phyloP scores from a whole-genome alignment of 169 alveolate genomes.

The Cryptosporidium sp. region DNA sequence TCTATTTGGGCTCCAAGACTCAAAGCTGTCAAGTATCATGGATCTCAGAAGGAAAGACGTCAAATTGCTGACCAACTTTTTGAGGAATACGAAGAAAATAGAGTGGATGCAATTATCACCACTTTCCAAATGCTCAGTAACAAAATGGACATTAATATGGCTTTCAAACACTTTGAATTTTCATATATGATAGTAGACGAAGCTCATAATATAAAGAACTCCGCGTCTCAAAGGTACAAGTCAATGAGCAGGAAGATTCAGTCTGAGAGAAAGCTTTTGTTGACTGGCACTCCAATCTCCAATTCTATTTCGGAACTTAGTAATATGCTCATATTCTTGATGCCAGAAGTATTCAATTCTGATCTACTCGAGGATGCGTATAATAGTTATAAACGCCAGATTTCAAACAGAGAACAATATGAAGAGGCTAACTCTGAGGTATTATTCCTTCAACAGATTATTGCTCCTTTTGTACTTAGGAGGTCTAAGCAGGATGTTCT shows the following conservation, averaged over 20 bases:
- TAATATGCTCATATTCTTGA: conserved; percentile 87
- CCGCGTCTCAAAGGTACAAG: conserved; percentile 88
- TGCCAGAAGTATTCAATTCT: conserved; percentile 89
- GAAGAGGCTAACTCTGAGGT: conserved; percentile 76
- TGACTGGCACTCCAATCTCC: conserved; percentile 88
- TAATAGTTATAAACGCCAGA: conserved; percentile 77
- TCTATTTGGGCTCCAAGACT: conserved; percentile 89
- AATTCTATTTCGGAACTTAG: conserved; percentile 84
- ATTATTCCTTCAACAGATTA: conserved; percentile 82
- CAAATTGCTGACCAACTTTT: conserved; percentile 36
- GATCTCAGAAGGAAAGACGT: conserved; percentile 82
- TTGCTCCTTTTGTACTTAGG: conserved; percentile 90
- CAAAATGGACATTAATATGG: conserved; percentile 48
- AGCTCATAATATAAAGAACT: conserved; percentile 92
- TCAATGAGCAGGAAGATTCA: conserved; percentile 84
- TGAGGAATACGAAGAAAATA: conserved; percentile 27
- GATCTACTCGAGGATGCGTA: conserved; percentile 83
- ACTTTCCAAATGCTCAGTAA: conserved; percentile 67
- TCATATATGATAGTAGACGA: conserved; percentile 91
- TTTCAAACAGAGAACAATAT: background rate
- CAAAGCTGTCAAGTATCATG: conserved; percentile 84
- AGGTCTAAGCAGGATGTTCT: conserved; percentile 88
- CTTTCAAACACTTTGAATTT: conserved; percentile 55
- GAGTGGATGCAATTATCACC: conserved; percentile 46
- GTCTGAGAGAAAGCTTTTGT: conserved; percentile 86